These are phyloP conservation scores for Acacia crassicarpa DNA, from an alignment of 306 rosid genomes.

Conservation along the genomic window DNA sequence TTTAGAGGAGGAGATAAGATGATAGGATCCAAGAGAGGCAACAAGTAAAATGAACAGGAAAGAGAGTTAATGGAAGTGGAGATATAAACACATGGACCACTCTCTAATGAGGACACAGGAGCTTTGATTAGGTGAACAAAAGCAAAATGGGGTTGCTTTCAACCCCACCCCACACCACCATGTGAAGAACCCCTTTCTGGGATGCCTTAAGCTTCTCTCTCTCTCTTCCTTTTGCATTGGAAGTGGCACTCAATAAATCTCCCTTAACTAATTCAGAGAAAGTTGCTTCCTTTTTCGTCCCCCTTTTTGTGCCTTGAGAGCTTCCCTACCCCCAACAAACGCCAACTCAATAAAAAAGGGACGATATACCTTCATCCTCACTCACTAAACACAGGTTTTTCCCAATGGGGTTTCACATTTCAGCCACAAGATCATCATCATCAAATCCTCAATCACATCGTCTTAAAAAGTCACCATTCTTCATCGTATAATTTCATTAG, in stretches of 20 bases:
- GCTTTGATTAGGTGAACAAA: conserved; percentile 41
- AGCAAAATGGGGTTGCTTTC: conserved; percentile 43
- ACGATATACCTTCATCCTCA: background rate
- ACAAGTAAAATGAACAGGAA: background rate
- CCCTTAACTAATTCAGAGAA: conserved; percentile 29
- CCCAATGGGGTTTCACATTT: background rate
- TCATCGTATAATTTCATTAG: conserved; percentile 22
- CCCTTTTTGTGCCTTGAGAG: conserved; percentile 25
- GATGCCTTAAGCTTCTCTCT: conserved; percentile 43
- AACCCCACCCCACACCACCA: conserved; percentile 64
- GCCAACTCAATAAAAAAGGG: conserved; percentile 24
- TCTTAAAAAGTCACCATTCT: conserved; percentile 30
- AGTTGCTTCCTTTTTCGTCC: conserved; percentile 31
- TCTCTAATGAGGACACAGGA: conserved; percentile 2
- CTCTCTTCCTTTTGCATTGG: conserved; percentile 31
- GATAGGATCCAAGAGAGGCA: conserved; percentile 12
- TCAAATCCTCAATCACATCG: conserved; percentile 19
- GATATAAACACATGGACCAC: conserved; percentile 20
- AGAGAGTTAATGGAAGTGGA: background rate
- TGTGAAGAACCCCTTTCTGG: conserved; percentile 55
- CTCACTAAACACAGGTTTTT: background rate
- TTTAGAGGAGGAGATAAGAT: background rate
- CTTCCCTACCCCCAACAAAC: conserved; percentile 14
- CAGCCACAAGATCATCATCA: conserved; percentile 15
- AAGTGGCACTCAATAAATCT: conserved; percentile 35